Evolutionary conservation across 1,284 basidiomycete genomes (phyloP), one percentile per base, ranked within the genome.

Genomic region (Naganishia liquefaciens): DNA sequence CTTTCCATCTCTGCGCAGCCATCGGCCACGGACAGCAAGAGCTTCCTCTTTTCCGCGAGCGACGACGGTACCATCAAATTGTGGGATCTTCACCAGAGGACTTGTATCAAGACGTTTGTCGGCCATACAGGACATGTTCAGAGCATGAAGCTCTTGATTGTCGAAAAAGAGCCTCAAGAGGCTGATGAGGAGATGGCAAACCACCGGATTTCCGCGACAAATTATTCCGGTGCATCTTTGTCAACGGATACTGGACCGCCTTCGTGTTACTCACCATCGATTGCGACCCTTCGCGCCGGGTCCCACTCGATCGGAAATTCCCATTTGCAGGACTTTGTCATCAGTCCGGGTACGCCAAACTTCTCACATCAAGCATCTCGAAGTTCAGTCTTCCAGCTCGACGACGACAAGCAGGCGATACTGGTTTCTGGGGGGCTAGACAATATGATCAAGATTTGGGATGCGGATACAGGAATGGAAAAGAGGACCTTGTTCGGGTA

Each of bases 91-190:
- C 86, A 84, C 25, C 81, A 82, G 27, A 85, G 91, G 53, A 85
- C 88, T 21, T 98, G 93, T 74, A 84, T 97, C 47, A 85, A 90
- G 33, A 87, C 88, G 63, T 92, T 95, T 74, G 84, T 83, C 15
- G 96, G 94, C 0, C 95, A 99, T 78, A 88, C 95, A 64, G 93
- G 90, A 0, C 94, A 98, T 75, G 91, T 99, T 5, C 95, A 99
- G 81, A 90, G 88, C 72, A 84, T 99, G 77, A 88, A 87, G 73
- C 80, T 97, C 30, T 79, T 96, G 52, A 83, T 87, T 58, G 81
- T 86, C 25, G 85, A 86, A 69, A 74, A 64, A 28, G 76, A 75
- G 54, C 70, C 68, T 50, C 68, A 68, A n/a, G 70, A 64, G 40
- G 57, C 25, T 46, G 67, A 63, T 47, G 65, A 30, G 60, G 57